Evolutionary conservation across 2,329 filamentous ascomycete species (phyloP).

Genomic region (Colletotrichum acutatum): DNA sequence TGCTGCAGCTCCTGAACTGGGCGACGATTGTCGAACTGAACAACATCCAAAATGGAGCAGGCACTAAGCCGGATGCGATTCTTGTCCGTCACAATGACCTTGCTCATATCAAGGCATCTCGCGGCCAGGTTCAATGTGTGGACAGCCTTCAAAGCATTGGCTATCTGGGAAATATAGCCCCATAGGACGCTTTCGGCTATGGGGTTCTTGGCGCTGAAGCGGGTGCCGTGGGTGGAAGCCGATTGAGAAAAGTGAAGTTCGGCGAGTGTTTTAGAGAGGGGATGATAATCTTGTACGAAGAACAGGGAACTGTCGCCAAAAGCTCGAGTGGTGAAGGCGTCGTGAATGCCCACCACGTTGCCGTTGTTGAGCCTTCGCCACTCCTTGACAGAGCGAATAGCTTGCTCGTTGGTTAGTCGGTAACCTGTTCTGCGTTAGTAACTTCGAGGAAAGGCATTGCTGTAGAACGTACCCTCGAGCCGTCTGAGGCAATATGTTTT

Average conservation of each 20-base stretch:
- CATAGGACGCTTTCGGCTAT: conserved; percentile 83
- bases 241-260: conserved; percentile 76
- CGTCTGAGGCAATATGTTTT: conserved; percentile 88
- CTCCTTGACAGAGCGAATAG: conserved; percentile 84
- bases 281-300: conserved; percentile 93
- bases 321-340: conserved; percentile 91
- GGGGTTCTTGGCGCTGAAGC: conserved; percentile 56
- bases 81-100: conserved; percentile 90
- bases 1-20: conserved; percentile 82
- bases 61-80: conserved; percentile 89
- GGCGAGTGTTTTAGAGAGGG: conserved; percentile 87
- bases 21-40: conserved; percentile 79
- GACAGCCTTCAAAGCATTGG: conserved; percentile 87
- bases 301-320: conserved; percentile 97
- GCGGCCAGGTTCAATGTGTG: conserved; percentile 86
- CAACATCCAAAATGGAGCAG: conserved; percentile 89
- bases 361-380: conserved; percentile 90
- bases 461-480: conserved; percentile 72
- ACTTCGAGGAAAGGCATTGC: conserved; percentile 24
- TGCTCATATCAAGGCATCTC: conserved; percentile 85
- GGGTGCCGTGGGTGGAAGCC: conserved; percentile 53
- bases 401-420: conserved; percentile 87
- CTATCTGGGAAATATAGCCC: conserved; percentile 92
- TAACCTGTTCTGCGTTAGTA: conserved; percentile 66
- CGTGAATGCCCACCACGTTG: conserved; percentile 86